A percentile compares a stretch with the other conserved stretches of the same genome.
phyloP scores from a whole-genome alignment of 805 yeast genomes.

The Candida fluviatilis region DNA sequence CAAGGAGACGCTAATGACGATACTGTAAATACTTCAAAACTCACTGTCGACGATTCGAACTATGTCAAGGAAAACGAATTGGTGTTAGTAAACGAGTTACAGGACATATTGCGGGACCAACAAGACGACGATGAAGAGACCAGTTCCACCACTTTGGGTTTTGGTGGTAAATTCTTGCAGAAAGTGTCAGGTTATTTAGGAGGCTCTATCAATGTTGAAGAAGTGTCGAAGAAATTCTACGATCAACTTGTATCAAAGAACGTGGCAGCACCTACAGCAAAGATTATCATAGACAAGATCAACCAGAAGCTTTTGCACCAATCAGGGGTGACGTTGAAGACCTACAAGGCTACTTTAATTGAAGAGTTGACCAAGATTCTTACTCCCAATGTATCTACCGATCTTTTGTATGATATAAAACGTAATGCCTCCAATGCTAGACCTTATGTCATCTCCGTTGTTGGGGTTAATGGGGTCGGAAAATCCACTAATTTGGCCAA shows the following conservation, averaged over 20 bases:
- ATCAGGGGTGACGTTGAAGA: constrained; percentile 66
- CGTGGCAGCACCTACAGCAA: constrained; percentile 88
- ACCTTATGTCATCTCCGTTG: constrained; percentile 95
- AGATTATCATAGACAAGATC: constrained; percentile 63
- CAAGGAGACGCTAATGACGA: constrained; percentile 8
- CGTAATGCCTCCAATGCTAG: constrained; percentile 25
- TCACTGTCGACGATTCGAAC: constrained; percentile 26
- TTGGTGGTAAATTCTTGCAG: constrained; percentile 24
- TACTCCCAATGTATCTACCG: constrained; percentile 90
- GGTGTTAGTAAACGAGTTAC: constrained; percentile 37
- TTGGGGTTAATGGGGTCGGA: constrained; percentile 98
- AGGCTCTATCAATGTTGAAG: constrained; percentile 46
- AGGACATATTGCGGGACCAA: constrained; percentile 32
- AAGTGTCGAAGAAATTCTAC: constrained; percentile 60
- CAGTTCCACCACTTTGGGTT: constrained; percentile 3
- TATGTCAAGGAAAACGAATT: constrained; percentile 35
- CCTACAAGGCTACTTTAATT: constrained; percentile 59
- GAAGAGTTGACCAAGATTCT: constrained; percentile 71
- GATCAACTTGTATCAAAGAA: constrained; percentile 81
- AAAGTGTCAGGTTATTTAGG: constrained; percentile 37
- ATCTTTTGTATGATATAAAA: constrained; percentile 78
- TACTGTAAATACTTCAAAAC: constrained; percentile 5
- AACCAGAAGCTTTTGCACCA: constrained; percentile 70
- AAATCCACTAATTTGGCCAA: constrained; percentile 94
- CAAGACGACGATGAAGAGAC: constrained; percentile 24